Evolutionary conservation across 768 basidiomycete genomes (phyloP).

Genomic region (Podaxis sp.): DNA sequence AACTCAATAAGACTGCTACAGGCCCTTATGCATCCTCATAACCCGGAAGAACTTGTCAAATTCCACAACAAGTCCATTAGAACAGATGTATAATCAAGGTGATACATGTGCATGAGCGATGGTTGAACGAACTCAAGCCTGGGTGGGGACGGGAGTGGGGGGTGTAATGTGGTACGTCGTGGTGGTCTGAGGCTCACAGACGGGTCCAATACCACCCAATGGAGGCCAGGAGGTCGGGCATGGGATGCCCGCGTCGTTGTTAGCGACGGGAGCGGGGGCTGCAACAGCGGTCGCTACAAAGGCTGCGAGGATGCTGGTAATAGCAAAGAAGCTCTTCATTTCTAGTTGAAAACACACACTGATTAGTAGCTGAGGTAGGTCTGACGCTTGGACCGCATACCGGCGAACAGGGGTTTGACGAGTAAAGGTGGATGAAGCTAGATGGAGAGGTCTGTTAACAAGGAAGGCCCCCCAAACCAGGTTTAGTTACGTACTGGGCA

Average conservation of each 20-base stretch:
- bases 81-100: not conserved
- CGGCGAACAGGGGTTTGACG: not conserved
- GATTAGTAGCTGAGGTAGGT: not conserved
- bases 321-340: conserved; percentile 7
- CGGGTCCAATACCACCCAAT: conserved; percentile 6
- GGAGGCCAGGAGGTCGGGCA: conserved; percentile 11
- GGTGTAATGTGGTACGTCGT: not conserved
- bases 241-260: not conserved
- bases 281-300: conserved; percentile 3
- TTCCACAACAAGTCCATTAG: too few relatives aligned
- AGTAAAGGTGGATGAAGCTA: not conserved
- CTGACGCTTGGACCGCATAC: not conserved
- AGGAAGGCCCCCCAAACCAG: not conserved
- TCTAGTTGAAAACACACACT: not conserved
- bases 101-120: not conserved
- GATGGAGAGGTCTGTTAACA: not conserved
- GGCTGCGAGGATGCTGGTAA: not conserved
- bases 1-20: too few relatives aligned
- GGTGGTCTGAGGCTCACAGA: not conserved
- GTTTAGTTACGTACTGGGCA: not conserved
- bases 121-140: not conserved
- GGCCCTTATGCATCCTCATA: too few relatives aligned
- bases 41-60: too few relatives aligned
- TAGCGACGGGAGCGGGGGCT: not conserved
- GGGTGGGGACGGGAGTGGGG: not conserved